Evolutionary conservation across 805 yeast genomes (phyloP).

Genomic region (Suhomyces prunicola): DNA sequence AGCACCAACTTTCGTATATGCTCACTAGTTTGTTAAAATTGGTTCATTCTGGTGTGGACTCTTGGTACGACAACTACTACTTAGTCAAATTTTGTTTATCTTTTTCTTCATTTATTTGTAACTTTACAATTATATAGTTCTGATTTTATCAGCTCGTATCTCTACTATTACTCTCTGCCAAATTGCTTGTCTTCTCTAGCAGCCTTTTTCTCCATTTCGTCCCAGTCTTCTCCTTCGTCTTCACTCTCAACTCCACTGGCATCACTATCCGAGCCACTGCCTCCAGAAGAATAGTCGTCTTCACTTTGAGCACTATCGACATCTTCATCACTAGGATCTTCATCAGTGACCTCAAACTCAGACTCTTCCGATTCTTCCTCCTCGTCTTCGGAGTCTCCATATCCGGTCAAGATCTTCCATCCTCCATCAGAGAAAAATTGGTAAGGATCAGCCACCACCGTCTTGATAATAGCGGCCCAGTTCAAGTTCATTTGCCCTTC

Average conservation of each 20-base stretch:
- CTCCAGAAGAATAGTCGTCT: conserved; percentile 39
- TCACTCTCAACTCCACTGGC: conserved; percentile 38
- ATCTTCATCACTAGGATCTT: conserved; percentile 59
- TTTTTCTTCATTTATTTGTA: not conserved
- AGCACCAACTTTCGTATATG: too few relatives aligned
- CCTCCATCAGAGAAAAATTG: conserved; percentile 94
- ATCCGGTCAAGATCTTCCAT: conserved; percentile 90
- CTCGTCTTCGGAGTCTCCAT: conserved; percentile 67
- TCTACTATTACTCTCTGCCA: conserved; percentile 20
- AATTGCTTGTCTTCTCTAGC: conserved; percentile 41
- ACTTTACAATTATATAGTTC: not conserved
- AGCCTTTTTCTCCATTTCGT: conserved; percentile 59
- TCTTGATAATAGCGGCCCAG: conserved; percentile 95
- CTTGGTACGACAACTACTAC: too few relatives aligned
- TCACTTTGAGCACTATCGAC: conserved; percentile 53
- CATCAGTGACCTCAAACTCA: conserved; percentile 66
- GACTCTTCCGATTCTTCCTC: conserved; percentile 66
- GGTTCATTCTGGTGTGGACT: too few relatives aligned
- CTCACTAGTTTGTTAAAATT: too few relatives aligned
- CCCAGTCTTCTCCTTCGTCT: conserved; percentile 52
- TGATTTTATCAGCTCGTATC: not conserved
- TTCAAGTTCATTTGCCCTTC: conserved; percentile 95
- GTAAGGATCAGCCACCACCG: conserved; percentile 87
- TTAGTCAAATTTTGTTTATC: too few relatives aligned
- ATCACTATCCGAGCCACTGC: conserved; percentile 26